phyloP scores from a whole-genome alignment of 768 basidiomycete species.

The Tulasnella sp. region DNA sequence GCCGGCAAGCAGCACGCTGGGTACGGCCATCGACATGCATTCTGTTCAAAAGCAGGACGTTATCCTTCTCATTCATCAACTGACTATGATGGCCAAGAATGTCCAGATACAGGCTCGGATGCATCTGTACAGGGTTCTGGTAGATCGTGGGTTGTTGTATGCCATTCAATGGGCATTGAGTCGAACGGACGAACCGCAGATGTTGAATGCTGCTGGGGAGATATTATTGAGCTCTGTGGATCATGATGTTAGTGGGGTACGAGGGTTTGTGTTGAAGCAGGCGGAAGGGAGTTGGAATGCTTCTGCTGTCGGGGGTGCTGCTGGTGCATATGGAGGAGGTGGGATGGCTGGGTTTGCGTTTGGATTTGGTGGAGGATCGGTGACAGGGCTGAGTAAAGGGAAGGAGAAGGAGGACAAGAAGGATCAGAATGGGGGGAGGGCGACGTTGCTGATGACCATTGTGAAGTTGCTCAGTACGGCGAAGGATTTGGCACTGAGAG shows the following conservation, averaged over 20 bases:
- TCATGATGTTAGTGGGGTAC: slow-evolving; percentile 78
- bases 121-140: slow-evolving; percentile 70
- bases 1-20: too few species aligned
- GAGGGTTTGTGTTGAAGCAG: slow-evolving; percentile 76
- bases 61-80: slow-evolving; percentile 77
- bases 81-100: slow-evolving; percentile 93
- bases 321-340: background rate
- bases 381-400: slow-evolving; percentile 6
- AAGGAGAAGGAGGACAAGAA: slow-evolving; percentile 8
- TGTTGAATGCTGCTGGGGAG: slow-evolving; percentile 77
- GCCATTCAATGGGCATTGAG: slow-evolving; percentile 87
- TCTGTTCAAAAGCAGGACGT: slow-evolving; percentile 69
- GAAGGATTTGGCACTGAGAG: slow-evolving; percentile 72
- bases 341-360: background rate
- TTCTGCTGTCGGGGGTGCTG: background rate
- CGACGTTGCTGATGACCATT: slow-evolving; percentile 9
- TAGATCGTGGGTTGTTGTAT: slow-evolving; percentile 78
- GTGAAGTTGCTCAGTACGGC: slow-evolving; percentile 13
- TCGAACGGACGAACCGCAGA: slow-evolving; percentile 42
- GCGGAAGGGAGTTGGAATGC: slow-evolving; percentile 25
- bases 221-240: slow-evolving; percentile 75
- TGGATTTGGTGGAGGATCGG: background rate
- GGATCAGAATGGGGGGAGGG: too few species aligned
- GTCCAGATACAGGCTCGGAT: slow-evolving; percentile 81
- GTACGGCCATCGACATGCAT: slow-evolving; percentile 41